A percentile compares a stretch with the other conserved stretches of the same genome.
phyloP scores from a whole-genome alignment of 1,284 basidiomycete genomes.

The Gymnopus androsaceus region DNA sequence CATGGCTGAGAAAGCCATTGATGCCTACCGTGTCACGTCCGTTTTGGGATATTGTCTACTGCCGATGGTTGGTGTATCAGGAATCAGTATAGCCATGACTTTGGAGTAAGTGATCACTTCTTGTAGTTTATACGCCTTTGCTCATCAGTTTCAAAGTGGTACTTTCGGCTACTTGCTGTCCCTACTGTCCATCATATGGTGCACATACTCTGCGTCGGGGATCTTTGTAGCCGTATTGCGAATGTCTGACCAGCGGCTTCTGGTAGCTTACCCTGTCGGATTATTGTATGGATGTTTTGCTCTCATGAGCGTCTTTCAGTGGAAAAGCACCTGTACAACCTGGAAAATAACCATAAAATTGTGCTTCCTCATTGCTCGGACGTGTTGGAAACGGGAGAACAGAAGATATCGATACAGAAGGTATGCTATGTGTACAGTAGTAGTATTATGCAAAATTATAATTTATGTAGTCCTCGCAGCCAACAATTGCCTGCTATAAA shows the following conservation, averaged over 20 bases:
- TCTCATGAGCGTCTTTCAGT: conserved; percentile 81
- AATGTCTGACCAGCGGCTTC: conserved; percentile 90
- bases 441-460: neutral
- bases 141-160: conserved; percentile 50
- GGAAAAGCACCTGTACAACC: too few relatives aligned
- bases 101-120: conserved; percentile 72
- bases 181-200: conserved; percentile 85
- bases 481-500: conserved; percentile 80
- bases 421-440: neutral
- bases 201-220: conserved; percentile 90
- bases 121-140: conserved; percentile 1
- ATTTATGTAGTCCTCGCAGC: conserved; percentile 23
- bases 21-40: conserved; percentile 93
- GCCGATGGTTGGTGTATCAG: conserved; percentile 95
- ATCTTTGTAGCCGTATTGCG: conserved; percentile 93
- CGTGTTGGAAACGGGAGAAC: too few relatives aligned
- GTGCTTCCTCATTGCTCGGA: too few relatives aligned
- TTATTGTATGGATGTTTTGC: conserved; percentile 92
- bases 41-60: conserved; percentile 97
- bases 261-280: conserved; percentile 93
- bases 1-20: conserved; percentile 95
- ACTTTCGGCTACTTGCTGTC: conserved; percentile 84
- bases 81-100: conserved; percentile 84
- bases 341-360: too few relatives aligned
- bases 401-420: too few relatives aligned